These are phyloP conservation scores for Podaxis rugospora DNA, from an alignment of 768 basidiomycete genomes.

Conservation along the genomic window DNA sequence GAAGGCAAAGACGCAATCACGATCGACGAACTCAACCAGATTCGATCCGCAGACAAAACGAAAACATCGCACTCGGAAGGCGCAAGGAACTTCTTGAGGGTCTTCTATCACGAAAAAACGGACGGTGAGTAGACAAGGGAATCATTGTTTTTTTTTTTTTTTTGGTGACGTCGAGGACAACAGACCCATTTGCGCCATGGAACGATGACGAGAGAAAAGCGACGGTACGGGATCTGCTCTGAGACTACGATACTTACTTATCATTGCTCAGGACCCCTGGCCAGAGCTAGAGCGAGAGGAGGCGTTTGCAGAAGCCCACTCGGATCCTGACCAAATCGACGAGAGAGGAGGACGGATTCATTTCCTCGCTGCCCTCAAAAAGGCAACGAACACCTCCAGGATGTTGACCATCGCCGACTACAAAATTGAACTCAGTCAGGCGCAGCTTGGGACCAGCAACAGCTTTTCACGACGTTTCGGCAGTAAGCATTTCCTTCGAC, in stretches of 20 bases:
- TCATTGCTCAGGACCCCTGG: constrained; percentile 50
- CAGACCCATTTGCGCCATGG: not conserved
- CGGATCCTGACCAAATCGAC: constrained; percentile 17
- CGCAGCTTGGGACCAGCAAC: constrained; percentile 49
- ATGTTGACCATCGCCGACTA: constrained; percentile 20
- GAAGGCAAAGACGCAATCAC: constrained; percentile 27
- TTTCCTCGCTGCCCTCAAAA: constrained; percentile 39
- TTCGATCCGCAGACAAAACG: not conserved
- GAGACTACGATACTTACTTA: not conserved
- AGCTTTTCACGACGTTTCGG: constrained; percentile 60
- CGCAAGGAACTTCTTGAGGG: not conserved
- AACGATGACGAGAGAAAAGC: constrained; percentile 22
- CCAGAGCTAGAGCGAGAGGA: constrained; percentile 57
- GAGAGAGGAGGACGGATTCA: constrained; percentile 49
- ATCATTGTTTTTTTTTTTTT: not conserved
- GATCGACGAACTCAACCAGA: constrained; percentile 21
- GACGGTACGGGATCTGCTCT: constrained; percentile 13
- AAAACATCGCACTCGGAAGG: not conserved
- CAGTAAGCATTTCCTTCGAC: constrained; percentile 50
- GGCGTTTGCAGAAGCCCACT: constrained; percentile 32
- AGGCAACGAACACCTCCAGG: constrained; percentile 14
- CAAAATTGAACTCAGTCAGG: constrained; percentile 41
- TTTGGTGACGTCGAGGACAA: not conserved
- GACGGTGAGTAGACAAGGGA: not conserved
- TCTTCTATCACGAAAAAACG: not conserved